Evolutionary conservation across 495 filamentous ascomycete genomes (phyloP), one percentile per base, ranked within the genome.

Genomic region (Emericellopsis terricola): DNA sequence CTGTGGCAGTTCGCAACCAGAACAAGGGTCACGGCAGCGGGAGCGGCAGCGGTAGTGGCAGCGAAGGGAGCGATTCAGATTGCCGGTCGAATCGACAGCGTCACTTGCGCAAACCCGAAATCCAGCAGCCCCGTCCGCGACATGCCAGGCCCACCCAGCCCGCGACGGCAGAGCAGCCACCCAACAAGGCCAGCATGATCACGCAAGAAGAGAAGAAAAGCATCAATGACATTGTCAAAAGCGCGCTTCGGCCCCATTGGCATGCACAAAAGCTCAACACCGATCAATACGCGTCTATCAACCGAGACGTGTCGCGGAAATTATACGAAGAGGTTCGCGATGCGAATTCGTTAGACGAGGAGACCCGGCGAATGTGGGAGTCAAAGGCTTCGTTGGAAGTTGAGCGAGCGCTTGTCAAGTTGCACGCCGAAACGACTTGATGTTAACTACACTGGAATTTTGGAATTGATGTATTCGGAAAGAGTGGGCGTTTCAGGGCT

Each of bases 221-320:
- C 38, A 75, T 94, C 30, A 83, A 78, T 47, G 72, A 68, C 37
- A 78, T 92, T 56, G 85, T 94, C 31, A 73, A 76, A 18, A 55
- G 63, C 15, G 80, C 76, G 0, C 61, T 94, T 15, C 78, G 78
- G 35, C 81, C 85, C 15, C 69, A 79, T 41, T 91, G 62, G 63
- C 59, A 78, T 40, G 69, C 71, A 9, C 72, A 72, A 36, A 59
- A 71, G 29, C 58, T 94, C 8, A 75, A 73, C 20, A 75, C 81
- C 43, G 76, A 91, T 27, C 77, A 93, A 50, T 94, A 81, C 55
- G 85, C 76, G 4, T 69, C 75, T 29, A 85, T 93, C 55, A 93
- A 93, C 49, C 72, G 82, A 29, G 75, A 71, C 23, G 71, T 93
- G 17, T 89, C 79, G 10, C 70, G 80, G 13, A 76, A 70, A 54